phyloP scores from a whole-genome alignment of 495 filamentous ascomycete species.

The Xylaria cubensis region DNA sequence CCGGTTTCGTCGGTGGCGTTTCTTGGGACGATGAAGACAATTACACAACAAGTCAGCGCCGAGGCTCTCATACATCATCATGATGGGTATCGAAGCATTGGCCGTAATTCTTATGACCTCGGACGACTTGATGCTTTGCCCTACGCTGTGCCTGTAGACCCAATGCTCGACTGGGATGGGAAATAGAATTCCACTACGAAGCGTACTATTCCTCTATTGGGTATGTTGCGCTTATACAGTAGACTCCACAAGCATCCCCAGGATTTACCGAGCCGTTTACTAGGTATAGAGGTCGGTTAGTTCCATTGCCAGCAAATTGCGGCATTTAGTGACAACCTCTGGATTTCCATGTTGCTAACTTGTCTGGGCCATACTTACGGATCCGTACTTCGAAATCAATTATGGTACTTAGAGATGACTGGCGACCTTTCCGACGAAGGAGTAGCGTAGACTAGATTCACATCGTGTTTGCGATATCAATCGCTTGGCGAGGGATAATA shows the following conservation, averaged over 20 bases:
- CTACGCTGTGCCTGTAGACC: not conserved
- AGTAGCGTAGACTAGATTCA: conserved; percentile 1
- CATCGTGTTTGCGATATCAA: not conserved
- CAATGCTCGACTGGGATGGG: not conserved
- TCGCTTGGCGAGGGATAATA: conserved; percentile 9
- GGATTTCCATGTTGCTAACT: not conserved
- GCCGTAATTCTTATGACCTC: not conserved
- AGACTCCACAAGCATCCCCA: conserved; percentile 15
- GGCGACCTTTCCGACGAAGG: not conserved
- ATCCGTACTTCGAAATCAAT: not conserved
- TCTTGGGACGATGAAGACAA: not conserved
- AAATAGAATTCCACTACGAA: not conserved
- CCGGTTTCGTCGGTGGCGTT: not conserved
- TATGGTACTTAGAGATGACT: not conserved
- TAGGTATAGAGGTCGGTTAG: not conserved
- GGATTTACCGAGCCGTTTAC: not conserved
- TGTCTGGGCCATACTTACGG: not conserved
- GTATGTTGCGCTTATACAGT: conserved; percentile 1
- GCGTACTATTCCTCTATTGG: not conserved
- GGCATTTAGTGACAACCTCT: conserved; percentile 15
- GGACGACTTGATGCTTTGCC: not conserved
- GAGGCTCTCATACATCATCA: not conserved
- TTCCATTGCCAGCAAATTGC: not conserved
- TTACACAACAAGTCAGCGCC: conserved; percentile 18
- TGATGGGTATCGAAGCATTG: not conserved